Evolutionary conservation across 257 asterid species (phyloP), one percentile per base, ranked within the genome.

Genomic region (Nyctanthes arbortristis): DNA sequence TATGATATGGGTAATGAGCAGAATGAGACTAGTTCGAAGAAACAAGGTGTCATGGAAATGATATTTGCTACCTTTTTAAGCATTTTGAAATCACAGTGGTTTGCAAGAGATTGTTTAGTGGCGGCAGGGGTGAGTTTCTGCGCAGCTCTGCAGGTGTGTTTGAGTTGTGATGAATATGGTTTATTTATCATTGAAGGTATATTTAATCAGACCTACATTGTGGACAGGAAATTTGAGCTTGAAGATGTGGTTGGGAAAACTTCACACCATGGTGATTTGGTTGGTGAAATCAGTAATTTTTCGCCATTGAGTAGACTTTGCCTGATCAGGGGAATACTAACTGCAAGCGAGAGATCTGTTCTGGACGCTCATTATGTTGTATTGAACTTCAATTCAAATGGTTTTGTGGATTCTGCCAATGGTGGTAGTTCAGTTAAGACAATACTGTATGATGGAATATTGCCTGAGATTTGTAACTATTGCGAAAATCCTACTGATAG

Each of bases 121-220:
- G 96, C 99, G 7, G 99, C 99, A 61, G 97, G 99, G 57, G 99
- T 93, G 77, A 76, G 95, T 78, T 85, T 85, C 61, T 91, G 88
- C 71, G 92, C 94, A 6, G 96, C 95, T 33, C 78, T 93, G 82
- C 97, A 80, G 80, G 99, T 83, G 57, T 81, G 89, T 66, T 82
- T 93, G 80, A 77, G 85, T 68, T 58, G 80, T 1, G 81, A 81
- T 34, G 97, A 89, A 79, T 87, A 91, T 54, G 96, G 91, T 32
- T 67, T 85, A 59, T 82, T 89, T 71, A 87, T 93, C 58, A 89
- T 84, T 84, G 81, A 59, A 79, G 93, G 89, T 67, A 72, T 89
- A 58, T 91, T 93, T 78, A 39, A 69, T 68, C 94, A 87, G 79
- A 74, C 52, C 35, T 78, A 66, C 35, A 24, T 93, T 75, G 59